phyloP scores from a whole-genome alignment of 352 stramenopile genomes.

The Phytophthora chlamydospora region DNA sequence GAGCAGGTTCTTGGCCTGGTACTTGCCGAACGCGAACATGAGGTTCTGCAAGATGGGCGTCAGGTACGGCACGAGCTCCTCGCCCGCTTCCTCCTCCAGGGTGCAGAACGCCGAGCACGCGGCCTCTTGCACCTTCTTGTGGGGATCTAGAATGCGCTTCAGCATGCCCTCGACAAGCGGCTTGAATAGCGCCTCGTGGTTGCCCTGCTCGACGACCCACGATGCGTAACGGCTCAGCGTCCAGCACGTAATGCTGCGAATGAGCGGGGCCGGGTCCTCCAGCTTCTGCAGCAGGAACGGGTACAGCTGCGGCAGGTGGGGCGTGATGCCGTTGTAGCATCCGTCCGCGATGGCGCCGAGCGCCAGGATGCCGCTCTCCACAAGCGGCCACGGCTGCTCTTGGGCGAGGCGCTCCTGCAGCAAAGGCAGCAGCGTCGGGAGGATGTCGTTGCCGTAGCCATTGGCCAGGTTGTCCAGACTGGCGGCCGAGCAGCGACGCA shows the following conservation, averaged over 20 bases:
- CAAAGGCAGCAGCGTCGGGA: conserved; percentile 92
- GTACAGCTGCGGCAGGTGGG: conserved; percentile 93
- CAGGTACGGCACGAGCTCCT: conserved; percentile 94
- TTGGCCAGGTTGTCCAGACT: conserved; percentile 95
- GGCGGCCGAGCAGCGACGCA: conserved; percentile 94
- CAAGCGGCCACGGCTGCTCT: conserved; percentile 92
- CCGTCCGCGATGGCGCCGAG: conserved; percentile 95
- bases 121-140: conserved; percentile 96
- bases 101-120: conserved; percentile 95
- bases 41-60: conserved; percentile 92
- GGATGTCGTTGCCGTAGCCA: conserved; percentile 93
- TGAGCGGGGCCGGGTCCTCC: conserved; percentile 85
- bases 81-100: conserved; percentile 93
- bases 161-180: conserved; percentile 90
- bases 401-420: conserved; percentile 91
- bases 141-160: conserved; percentile 87
- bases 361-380: conserved; percentile 95
- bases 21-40: conserved; percentile 93
- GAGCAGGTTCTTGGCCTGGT: conserved; percentile 94
- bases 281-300: conserved; percentile 95
- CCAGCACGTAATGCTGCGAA: conserved; percentile 95
- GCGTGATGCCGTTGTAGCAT: conserved; percentile 93
- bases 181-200: conserved; percentile 78
- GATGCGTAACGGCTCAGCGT: conserved; percentile 92
- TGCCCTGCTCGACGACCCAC: conserved; percentile 93